A percentile compares a stretch with the other conserved stretches of the same genome.
phyloP scores from a whole-genome alignment of 805 yeast species.

The Ogataea henricii region DNA sequence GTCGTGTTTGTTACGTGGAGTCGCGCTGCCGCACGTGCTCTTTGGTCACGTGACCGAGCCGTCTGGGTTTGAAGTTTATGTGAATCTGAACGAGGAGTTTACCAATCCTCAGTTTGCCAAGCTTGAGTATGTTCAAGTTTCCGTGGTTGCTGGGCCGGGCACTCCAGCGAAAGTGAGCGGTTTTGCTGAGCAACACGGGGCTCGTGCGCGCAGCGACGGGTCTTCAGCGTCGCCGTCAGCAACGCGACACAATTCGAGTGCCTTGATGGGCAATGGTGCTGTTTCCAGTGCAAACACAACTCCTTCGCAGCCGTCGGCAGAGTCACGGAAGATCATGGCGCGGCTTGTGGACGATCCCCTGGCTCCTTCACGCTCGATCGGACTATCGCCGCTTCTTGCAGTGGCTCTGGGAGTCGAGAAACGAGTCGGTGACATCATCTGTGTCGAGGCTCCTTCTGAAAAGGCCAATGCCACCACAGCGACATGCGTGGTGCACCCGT shows the following conservation, averaged over 20 bases:
- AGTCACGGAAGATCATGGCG: constrained; percentile 47
- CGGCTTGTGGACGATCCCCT: constrained; percentile 42
- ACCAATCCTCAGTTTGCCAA: constrained; percentile 35
- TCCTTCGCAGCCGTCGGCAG: not conserved
- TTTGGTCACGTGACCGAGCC: constrained; percentile 24
- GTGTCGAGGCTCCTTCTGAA: constrained; percentile 45
- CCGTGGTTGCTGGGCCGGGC: constrained; percentile 55
- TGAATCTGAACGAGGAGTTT: constrained; percentile 40
- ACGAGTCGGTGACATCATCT: constrained; percentile 54
- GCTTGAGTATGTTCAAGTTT: constrained; percentile 50
- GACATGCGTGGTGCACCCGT: constrained; percentile 55
- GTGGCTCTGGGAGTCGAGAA: constrained; percentile 55
- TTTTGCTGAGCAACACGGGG: constrained; percentile 2
- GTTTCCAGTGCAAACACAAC: not conserved
- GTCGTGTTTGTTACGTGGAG: constrained; percentile 51
- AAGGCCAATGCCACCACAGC: constrained; percentile 5
- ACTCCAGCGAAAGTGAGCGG: constrained; percentile 31
- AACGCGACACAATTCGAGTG: constrained; percentile 13
- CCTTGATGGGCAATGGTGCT: constrained; percentile 11
- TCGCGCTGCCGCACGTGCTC: constrained; percentile 54
- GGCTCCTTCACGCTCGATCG: constrained; percentile 44
- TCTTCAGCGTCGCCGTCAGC: constrained; percentile 1
- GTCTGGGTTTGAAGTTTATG: constrained; percentile 44
- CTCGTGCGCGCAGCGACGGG: constrained; percentile 2
- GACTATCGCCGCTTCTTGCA: constrained; percentile 55